phyloP scores from a whole-genome alignment of 805 yeast genomes.

The Myxozyma kluyveri region DNA sequence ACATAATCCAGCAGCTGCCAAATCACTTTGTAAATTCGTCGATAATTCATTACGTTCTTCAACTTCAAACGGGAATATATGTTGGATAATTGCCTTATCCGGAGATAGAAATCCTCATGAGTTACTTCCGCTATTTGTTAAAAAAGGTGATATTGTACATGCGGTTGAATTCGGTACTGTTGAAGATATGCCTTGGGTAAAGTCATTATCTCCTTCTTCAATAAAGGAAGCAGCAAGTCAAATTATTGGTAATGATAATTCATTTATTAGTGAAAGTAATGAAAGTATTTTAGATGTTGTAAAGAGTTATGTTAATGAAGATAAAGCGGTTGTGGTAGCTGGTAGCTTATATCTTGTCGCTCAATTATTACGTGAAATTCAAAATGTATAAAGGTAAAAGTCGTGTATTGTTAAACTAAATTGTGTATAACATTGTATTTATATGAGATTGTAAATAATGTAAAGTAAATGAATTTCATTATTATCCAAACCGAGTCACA shows the following conservation, averaged over 20 bases:
- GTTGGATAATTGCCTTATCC: conserved; percentile 73
- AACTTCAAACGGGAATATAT: conserved; percentile 39
- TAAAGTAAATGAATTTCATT: no score
- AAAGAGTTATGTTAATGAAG: conserved; percentile 35
- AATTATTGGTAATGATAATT: neutral
- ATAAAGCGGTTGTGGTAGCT: conserved; percentile 51
- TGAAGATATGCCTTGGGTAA: conserved; percentile 93
- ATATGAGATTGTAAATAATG: no score
- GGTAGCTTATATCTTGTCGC: conserved; percentile 68
- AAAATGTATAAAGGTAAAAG: neutral
- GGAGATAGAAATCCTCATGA: conserved; percentile 60
- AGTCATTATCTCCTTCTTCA: conserved; percentile 40
- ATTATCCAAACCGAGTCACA: no score
- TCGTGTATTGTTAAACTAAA: no score
- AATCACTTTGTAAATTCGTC: conserved; percentile 61
- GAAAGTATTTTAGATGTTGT: neutral
- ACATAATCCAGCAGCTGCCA: conserved; percentile 82
- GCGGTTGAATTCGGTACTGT: conserved; percentile 66
- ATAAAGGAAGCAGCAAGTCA: conserved; percentile 31
- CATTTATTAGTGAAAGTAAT: neutral
- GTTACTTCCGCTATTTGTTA: conserved; percentile 52
- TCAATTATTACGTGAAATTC: conserved; percentile 5
- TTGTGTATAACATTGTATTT: no score
- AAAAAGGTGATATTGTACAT: conserved; percentile 53
- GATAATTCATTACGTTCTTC: conserved; percentile 31